Percentiles rank a stretch among this genome's conserved stretches.
These are phyloP conservation scores for Basipetospora chlamydospora DNA, from an alignment of 2,329 filamentous ascomycete genomes.

Conservation along the genomic window DNA sequence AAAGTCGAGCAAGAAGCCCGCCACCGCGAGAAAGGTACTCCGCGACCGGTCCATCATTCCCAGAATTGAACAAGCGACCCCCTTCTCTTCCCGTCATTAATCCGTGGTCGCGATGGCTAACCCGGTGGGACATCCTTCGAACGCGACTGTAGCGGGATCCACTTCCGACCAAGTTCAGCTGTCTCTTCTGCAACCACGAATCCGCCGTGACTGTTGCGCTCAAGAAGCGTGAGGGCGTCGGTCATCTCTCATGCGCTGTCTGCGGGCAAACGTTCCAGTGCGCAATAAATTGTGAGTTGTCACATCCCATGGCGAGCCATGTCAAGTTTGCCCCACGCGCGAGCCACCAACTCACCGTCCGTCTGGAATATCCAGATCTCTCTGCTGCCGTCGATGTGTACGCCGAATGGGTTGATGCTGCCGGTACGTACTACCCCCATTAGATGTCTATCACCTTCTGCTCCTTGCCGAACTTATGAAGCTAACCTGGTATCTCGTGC, in stretches of 20 bases:
- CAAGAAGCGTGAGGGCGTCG: constrained; percentile 83
- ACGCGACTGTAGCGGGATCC: constrained; percentile 63
- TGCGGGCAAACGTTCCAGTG: constrained; percentile 92
- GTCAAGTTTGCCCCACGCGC: constrained; percentile 6
- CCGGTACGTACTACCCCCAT: too few relatives aligned
- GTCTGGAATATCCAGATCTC: constrained; percentile 62
- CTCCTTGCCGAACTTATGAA: background rate
- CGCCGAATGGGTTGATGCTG: constrained; percentile 92
- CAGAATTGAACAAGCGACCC: too few relatives aligned
- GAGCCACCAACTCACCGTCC: too few relatives aligned
- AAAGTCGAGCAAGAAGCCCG: too few relatives aligned
- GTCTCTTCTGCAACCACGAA: constrained; percentile 97
- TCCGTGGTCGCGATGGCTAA: too few relatives aligned
- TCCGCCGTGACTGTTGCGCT: constrained; percentile 82
- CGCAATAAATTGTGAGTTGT: constrained; percentile 76
- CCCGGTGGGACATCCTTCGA: too few relatives aligned
- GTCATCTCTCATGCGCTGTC: constrained; percentile 75
- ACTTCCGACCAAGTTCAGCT: constrained; percentile 75
- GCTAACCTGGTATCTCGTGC: background rate
- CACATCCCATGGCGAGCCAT: too few relatives aligned
- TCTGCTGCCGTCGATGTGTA: constrained; percentile 91
- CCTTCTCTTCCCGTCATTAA: too few relatives aligned
- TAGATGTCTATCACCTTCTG: constrained; percentile 1
- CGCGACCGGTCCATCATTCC: too few relatives aligned
- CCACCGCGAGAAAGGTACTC: too few relatives aligned